These are phyloP conservation scores for Dipteronia dyeriana DNA, from an alignment of 345 rosid species.

Conservation along the genomic window DNA sequence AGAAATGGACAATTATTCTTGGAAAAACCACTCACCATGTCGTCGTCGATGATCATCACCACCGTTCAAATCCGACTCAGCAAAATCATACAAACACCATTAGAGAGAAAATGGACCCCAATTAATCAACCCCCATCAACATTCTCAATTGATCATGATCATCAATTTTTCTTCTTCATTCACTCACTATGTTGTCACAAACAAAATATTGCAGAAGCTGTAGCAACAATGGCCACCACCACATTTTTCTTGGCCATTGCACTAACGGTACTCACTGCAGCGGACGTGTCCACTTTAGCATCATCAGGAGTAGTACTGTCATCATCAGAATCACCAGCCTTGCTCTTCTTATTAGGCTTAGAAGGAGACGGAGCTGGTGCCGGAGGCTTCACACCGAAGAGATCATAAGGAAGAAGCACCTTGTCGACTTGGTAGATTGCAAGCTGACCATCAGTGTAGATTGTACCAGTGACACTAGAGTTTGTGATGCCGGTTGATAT, in stretches of 20 bases:
- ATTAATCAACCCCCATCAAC: too few relatives aligned
- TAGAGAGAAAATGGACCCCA: neutral
- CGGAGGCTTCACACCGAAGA: slow-evolving; percentile 49
- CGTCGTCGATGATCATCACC: slow-evolving; percentile 9
- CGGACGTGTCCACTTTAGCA: slow-evolving; percentile 25
- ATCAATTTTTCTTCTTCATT: neutral
- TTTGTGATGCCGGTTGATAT: slow-evolving; percentile 44
- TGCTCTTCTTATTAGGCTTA: slow-evolving; percentile 34
- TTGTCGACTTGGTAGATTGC: slow-evolving; percentile 48
- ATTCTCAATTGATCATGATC: too few relatives aligned
- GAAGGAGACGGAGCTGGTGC: slow-evolving; percentile 47
- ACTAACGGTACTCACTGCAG: slow-evolving; percentile 1
- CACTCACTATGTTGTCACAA: slow-evolving; percentile 14
- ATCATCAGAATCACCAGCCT: slow-evolving; percentile 16
- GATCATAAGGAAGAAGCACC: slow-evolving; percentile 47
- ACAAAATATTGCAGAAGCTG: slow-evolving; percentile 14
- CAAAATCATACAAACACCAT: slow-evolving; percentile 10
- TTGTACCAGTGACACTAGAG: slow-evolving; percentile 38
- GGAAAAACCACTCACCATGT: slow-evolving; percentile 13
- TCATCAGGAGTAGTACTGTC: slow-evolving; percentile 21
- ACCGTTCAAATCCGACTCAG: slow-evolving; percentile 1
- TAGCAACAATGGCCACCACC: slow-evolving; percentile 11
- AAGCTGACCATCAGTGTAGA: slow-evolving; percentile 41
- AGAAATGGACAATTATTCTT: slow-evolving; percentile 12
- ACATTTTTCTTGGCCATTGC: neutral